Conservation (phyloP, 371 early-diverging fungal species). For the Lichtheimia ornata region DNA sequence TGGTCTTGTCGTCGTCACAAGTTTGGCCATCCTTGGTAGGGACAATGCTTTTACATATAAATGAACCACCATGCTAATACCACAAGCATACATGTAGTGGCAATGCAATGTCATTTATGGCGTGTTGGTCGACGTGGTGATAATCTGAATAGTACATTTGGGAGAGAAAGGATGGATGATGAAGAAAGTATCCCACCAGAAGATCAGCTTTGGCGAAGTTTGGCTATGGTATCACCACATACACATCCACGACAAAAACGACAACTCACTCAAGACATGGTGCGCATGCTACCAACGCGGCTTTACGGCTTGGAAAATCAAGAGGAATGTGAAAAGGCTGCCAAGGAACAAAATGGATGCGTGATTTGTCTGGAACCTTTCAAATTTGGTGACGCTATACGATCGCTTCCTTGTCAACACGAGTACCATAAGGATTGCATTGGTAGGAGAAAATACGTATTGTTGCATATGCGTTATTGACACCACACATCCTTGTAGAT, state of each 20-base stretch:
- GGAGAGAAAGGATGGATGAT: constrained; percentile 10
- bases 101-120: constrained; percentile 26
- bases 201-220: constrained; percentile 5
- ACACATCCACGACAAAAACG: constrained; percentile 4
- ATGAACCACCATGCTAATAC: too few relatives aligned
- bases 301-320: constrained; percentile 6
- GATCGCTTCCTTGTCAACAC: constrained; percentile 41
- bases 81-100: neutral
- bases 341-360: constrained; percentile 27
- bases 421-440: constrained; percentile 45
- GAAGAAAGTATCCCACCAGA: constrained; percentile 13
- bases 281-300: constrained; percentile 21
- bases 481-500: constrained; percentile 17
- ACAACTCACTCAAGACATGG: constrained; percentile 11
- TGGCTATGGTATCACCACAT: neutral
- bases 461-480: neutral
- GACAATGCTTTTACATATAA: neutral
- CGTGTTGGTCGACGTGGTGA: constrained; percentile 3
- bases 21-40: constrained; percentile 40
- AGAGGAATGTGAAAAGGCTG: neutral
- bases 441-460: constrained; percentile 22
- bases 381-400: constrained; percentile 20
- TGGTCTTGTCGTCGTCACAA: constrained; percentile 40
- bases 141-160: too few relatives aligned
- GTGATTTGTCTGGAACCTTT: constrained; percentile 48